phyloP scores from a whole-genome alignment of 2,329 filamentous ascomycete genomes.

The Ustilaginoidea virens region DNA sequence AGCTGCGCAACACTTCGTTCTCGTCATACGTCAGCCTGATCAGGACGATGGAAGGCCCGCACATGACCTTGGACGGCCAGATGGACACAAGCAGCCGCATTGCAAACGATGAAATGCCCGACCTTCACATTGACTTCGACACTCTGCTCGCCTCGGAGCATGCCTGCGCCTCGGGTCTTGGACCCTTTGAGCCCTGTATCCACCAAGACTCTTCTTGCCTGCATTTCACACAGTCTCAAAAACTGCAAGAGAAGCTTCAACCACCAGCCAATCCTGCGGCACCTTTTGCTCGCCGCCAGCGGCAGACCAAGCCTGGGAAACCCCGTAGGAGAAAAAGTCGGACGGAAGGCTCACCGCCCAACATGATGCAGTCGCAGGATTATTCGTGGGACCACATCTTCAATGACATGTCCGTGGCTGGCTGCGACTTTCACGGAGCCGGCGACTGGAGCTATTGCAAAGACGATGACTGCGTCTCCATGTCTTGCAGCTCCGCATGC shows the following conservation, averaged over 20 bases:
- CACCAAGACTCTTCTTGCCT: slow-evolving; percentile 19
- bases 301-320: background rate
- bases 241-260: slow-evolving; percentile 6
- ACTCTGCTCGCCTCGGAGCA: slow-evolving; percentile 11
- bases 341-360: slow-evolving; percentile 1
- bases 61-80: slow-evolving; percentile 10
- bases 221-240: slow-evolving; percentile 6
- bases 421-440: slow-evolving; percentile 1
- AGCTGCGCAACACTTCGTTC: background rate
- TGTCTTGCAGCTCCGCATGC: slow-evolving; percentile 20
- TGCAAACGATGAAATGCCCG: slow-evolving; percentile 15
- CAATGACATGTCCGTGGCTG: slow-evolving; percentile 4
- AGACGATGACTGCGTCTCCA: slow-evolving; percentile 16
- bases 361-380: slow-evolving; percentile 4
- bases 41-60: slow-evolving; percentile 10
- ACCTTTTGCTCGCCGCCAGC: background rate
- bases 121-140: slow-evolving; percentile 13
- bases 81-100: slow-evolving; percentile 5
- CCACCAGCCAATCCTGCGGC: slow-evolving; percentile 1
- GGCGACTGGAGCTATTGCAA: slow-evolving; percentile 2
- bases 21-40: background rate
- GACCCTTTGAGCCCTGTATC: slow-evolving; percentile 12
- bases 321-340: slow-evolving; percentile 1
- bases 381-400: slow-evolving; percentile 9
- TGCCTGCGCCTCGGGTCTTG: slow-evolving; percentile 12